These are phyloP conservation scores for Erodium texanum DNA, from an alignment of 441 rosid genomes.

Conservation along the genomic window DNA sequence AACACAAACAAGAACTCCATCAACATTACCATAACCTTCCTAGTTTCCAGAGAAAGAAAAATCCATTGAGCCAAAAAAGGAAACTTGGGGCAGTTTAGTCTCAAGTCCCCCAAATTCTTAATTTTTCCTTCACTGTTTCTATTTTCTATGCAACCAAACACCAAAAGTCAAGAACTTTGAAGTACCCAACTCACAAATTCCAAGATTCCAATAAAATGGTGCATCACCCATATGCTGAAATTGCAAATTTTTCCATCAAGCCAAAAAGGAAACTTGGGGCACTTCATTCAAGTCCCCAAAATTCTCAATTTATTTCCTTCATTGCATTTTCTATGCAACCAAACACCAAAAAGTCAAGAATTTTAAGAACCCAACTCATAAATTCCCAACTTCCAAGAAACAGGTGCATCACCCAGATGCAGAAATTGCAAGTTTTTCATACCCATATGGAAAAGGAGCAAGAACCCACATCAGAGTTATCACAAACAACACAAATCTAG, in stretches of 20 bases:
- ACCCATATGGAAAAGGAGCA: background rate
- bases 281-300: background rate
- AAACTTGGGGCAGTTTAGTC: background rate
- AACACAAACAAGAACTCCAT: no score
- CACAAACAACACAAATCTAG: background rate
- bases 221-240: background rate
- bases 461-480: background rate
- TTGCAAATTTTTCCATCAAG: background rate
- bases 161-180: background rate
- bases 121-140: background rate
- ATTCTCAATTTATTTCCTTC: background rate
- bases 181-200: background rate
- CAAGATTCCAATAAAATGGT: no score
- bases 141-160: background rate
- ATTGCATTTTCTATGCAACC: background rate
- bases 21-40: no score
- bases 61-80: background rate
- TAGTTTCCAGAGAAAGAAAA: background rate
- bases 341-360: background rate
- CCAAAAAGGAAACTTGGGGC: background rate
- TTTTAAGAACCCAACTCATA: background rate
- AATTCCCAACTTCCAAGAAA: background rate
- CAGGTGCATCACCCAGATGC: background rate
- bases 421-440: background rate
- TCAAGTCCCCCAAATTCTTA: background rate